phyloP scores from a whole-genome alignment of 768 basidiomycete species.

The Mycena venus region DNA sequence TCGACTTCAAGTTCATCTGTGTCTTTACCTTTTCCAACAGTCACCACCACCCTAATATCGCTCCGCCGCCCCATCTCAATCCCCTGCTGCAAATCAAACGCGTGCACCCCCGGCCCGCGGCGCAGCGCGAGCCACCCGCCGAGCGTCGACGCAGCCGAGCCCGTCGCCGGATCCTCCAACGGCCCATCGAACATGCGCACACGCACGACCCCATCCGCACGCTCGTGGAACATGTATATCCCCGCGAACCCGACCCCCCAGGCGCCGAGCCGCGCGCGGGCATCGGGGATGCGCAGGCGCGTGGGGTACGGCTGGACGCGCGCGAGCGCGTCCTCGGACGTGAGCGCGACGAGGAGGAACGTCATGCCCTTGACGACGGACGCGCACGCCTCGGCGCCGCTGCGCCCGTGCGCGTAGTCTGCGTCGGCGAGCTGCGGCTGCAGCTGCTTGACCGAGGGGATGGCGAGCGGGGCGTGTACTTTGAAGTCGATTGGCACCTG shows the following conservation, averaged over 20 bases:
- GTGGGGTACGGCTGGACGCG: conserved; percentile 45
- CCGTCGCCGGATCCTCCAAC: conserved; percentile 61
- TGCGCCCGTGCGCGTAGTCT: conserved; percentile 53
- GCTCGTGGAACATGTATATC: conserved; percentile 52
- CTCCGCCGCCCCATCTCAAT: conserved; percentile 62
- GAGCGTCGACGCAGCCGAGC: conserved; percentile 60
- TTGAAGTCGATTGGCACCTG: conserved; percentile 59
- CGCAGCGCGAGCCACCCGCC: conserved; percentile 54
- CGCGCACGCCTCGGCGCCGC: conserved; percentile 51
- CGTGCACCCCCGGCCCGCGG: conserved; percentile 52
- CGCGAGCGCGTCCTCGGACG: conserved; percentile 53
- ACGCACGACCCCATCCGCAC: conserved; percentile 49
- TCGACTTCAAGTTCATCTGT: no score
- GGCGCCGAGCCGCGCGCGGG: conserved; percentile 44
- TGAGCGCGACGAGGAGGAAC: conserved; percentile 54
- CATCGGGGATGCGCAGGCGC: conserved; percentile 40
- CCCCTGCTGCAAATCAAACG: conserved; percentile 55
- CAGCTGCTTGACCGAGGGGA: conserved; percentile 42
- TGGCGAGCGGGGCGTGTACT: conserved; percentile 45
- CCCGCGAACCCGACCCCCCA: conserved; percentile 52
- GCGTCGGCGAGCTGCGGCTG: conserved; percentile 44
- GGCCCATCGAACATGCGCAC: conserved; percentile 58
- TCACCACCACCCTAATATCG: conserved; percentile 55
- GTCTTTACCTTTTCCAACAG: conserved; percentile 46
- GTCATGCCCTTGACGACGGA: conserved; percentile 65